Percentiles rank a stretch among this genome's conserved stretches.
Evolutionary conservation across 2,329 filamentous ascomycete species (phyloP).

Genomic region (Aspergillus neoniger): DNA sequence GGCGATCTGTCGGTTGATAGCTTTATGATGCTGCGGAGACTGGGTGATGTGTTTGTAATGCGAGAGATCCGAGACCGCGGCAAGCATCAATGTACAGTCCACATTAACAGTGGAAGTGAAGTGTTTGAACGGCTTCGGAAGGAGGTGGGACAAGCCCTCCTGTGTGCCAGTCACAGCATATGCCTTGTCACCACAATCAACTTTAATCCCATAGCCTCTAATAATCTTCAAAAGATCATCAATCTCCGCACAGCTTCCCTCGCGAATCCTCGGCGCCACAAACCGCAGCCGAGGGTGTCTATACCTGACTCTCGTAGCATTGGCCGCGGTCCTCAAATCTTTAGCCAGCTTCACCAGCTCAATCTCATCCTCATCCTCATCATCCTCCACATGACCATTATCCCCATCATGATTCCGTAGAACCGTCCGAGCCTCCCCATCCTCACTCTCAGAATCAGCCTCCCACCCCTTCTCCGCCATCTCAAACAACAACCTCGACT

Average conservation of each 20-base stretch:
- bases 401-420: conserved; percentile 29
- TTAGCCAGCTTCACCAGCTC: conserved; percentile 63
- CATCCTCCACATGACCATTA: conserved; percentile 39
- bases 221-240: conserved; percentile 60
- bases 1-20: conserved; percentile 65
- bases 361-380: conserved; percentile 53
- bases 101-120: conserved; percentile 50
- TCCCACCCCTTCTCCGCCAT: conserved; percentile 69
- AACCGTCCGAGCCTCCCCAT: conserved; percentile 30
- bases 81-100: conserved; percentile 67
- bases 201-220: conserved; percentile 50
- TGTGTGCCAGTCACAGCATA: conserved; percentile 14
- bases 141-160: conserved; percentile 34
- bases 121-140: conserved; percentile 43
- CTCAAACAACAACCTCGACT: conserved; percentile 66
- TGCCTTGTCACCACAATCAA: conserved; percentile 38
- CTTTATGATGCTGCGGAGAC: conserved; percentile 58
- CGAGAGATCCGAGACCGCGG: conserved; percentile 72
- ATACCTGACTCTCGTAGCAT: conserved; percentile 59
- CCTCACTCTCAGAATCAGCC: conserved; percentile 49
- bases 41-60: conserved; percentile 53
- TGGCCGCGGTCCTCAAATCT: conserved; percentile 60
- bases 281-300: conserved; percentile 61
- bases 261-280: conserved; percentile 61
- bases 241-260: conserved; percentile 55